Evolutionary conservation across 202 grass and related monocot genomes (phyloP).

Genomic region (Panicum hallii): DNA sequence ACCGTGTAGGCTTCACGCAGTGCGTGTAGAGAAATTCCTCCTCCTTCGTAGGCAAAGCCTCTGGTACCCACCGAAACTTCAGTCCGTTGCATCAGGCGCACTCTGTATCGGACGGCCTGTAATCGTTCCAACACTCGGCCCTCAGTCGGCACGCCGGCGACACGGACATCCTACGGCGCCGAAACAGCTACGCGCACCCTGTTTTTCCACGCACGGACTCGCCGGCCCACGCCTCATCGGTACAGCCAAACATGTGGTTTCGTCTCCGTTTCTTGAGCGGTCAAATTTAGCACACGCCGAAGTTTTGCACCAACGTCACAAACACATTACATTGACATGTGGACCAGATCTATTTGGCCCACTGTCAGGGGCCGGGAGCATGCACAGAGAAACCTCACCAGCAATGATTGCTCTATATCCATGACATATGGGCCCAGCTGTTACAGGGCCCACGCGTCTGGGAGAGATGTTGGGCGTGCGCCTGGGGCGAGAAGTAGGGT

Average conservation of each 20-base stretch:
- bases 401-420: fast-evolving
- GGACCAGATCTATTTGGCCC: neutral
- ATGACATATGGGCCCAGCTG: neutral
- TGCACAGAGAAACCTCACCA: neutral
- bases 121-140: neutral
- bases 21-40: neutral
- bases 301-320: neutral
- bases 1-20: constrained; percentile 25
- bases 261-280: neutral
- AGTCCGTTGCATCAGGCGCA: neutral
- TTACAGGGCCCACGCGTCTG: neutral
- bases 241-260: neutral
- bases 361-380: neutral
- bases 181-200: constrained; percentile 30
- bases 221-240: neutral
- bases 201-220: neutral
- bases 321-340: constrained; percentile 10
- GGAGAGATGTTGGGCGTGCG: neutral
- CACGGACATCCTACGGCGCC: constrained; percentile 44
- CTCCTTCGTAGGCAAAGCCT: neutral
- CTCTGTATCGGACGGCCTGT: neutral
- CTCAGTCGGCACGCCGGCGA: constrained; percentile 40
- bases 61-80: neutral
- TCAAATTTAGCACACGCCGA: constrained; percentile 43
- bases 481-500: neutral